Evolutionary conservation across 805 yeast species (phyloP), one percentile per base, ranked within the genome.

Genomic region (Clavispora carvajalis): DNA sequence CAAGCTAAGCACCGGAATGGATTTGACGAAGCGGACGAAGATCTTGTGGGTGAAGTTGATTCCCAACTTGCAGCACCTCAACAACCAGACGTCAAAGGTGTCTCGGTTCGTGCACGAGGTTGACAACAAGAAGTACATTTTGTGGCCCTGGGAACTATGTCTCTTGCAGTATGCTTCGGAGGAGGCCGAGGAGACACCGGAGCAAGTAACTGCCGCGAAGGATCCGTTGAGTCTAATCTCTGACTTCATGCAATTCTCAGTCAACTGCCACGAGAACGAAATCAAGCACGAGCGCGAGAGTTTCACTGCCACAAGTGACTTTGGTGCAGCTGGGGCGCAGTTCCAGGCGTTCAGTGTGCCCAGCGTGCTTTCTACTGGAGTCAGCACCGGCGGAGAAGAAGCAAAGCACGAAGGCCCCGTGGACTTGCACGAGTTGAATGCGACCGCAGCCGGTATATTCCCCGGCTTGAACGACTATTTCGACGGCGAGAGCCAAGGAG

Each of bases 101-200:
- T 67, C 88, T 10, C 67, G 69, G 18, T 84, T 75, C 55, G 65
- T 80, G 34, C 76, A 72, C 48, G 65, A 71, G 0, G 78, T 77
- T 3, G 69, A 67, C 22, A 76, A 74, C 47, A 68, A 67, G 21
- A 80, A 80, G 51, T 77, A 69, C 40, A 74, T 85, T 2, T 59
- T 78, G 33, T 85, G 95, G 95, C 95, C 95, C 0, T 61, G 82
- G 51, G 76, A 74, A 34, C 61, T 85, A 16, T 82, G 90, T 51
- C 66, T 76, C 41, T 64, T 77, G 4, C 93, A 85, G 53, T 63
- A 71, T 40, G 76, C 67, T 7, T 46, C 44, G 33, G 40, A 44
- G 21, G 44, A 49, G 25, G 24, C n/a, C n/a, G n/a, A n/a, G n/a
- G n/a, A n/a, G n/a, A n/a, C n/a, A n/a, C n/a, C n/a, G n/a, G n/a